Conservation (phyloP, 352 stramenopile genomes). For the Globisporangium okanoganense region DNA sequence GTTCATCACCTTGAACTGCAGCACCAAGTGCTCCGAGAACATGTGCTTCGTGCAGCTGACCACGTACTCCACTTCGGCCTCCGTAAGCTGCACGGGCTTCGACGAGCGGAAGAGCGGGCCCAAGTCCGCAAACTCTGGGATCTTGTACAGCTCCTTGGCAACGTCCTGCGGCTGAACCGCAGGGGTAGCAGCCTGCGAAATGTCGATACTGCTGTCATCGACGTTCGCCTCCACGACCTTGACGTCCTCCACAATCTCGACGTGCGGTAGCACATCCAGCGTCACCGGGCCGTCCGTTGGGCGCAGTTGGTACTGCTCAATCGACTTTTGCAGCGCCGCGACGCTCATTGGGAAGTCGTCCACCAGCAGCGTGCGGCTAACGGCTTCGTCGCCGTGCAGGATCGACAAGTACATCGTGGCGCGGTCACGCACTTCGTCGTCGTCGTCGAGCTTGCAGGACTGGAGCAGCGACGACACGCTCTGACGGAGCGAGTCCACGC, state of each 20-base stretch:
- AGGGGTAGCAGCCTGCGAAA: slow-evolving; percentile 23
- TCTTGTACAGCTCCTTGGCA: slow-evolving; percentile 94
- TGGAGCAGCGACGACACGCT: slow-evolving; percentile 95
- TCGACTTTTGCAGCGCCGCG: slow-evolving; percentile 71
- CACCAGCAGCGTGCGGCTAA: slow-evolving; percentile 52
- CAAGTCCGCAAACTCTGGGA: slow-evolving; percentile 93
- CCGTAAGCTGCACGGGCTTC: slow-evolving; percentile 90
- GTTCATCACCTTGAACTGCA: slow-evolving; percentile 98
- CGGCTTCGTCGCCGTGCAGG: slow-evolving; percentile 54
- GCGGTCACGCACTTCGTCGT: slow-evolving; percentile 96
- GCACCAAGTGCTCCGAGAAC: slow-evolving; percentile 94
- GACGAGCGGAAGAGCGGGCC: slow-evolving; percentile 93
- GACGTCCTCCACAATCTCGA: slow-evolving; percentile 64
- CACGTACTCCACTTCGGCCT: slow-evolving; percentile 98
- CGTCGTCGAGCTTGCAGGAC: slow-evolving; percentile 94
- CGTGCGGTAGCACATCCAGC: slow-evolving; percentile 78
- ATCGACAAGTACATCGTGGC: slow-evolving; percentile 88
- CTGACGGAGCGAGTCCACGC: slow-evolving; percentile 89
- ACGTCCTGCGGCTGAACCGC: slow-evolving; percentile 56
- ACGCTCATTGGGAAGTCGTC: slow-evolving; percentile 81
- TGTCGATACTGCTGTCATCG: slow-evolving; percentile 27
- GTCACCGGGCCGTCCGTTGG: slow-evolving; percentile 74
- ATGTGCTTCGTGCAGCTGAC: slow-evolving; percentile 97
- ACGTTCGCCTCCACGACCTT: slow-evolving; percentile 29
- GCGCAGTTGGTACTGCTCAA: slow-evolving; percentile 84